phyloP scores from a whole-genome alignment of 371 early-diverging fungal genomes.

The Parasitella parasitica region DNA sequence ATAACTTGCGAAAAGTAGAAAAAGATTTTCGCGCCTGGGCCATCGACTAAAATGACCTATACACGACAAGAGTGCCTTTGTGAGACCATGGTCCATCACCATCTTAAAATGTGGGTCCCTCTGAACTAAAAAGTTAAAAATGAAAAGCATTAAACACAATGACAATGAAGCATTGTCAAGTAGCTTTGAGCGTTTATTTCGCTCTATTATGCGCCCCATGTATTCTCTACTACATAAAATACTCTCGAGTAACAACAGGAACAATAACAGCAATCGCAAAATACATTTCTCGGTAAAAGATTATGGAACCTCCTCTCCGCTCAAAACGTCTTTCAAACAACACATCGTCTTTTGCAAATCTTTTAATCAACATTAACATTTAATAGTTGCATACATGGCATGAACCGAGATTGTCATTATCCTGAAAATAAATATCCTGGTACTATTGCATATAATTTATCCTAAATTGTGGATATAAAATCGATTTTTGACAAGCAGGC shows the following conservation, averaged over 20 bases:
- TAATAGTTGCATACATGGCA: no score
- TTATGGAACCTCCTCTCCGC: neutral
- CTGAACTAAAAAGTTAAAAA: neutral
- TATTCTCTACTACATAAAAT: no score
- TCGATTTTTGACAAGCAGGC: neutral
- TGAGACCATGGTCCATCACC: neutral
- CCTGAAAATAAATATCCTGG: no score
- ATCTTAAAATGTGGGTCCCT: neutral
- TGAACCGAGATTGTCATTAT: no score
- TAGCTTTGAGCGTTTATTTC: neutral
- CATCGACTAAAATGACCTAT: neutral
- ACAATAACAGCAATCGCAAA: neutral
- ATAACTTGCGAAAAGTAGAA: neutral
- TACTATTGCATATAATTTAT: neutral
- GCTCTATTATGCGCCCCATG: no score
- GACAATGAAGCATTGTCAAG: no score
- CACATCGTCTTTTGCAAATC: no score
- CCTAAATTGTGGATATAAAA: neutral
- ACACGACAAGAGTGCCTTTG: neutral
- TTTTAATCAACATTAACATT: no score
- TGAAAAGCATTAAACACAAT: neutral
- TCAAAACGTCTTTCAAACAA: neutral
- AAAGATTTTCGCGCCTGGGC: neutral
- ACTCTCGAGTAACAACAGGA: no score
- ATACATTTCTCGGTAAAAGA: neutral